Evolutionary conservation across 768 basidiomycete species (phyloP), one percentile per base, ranked within the genome.

Genomic region (Tylopilus sp.): DNA sequence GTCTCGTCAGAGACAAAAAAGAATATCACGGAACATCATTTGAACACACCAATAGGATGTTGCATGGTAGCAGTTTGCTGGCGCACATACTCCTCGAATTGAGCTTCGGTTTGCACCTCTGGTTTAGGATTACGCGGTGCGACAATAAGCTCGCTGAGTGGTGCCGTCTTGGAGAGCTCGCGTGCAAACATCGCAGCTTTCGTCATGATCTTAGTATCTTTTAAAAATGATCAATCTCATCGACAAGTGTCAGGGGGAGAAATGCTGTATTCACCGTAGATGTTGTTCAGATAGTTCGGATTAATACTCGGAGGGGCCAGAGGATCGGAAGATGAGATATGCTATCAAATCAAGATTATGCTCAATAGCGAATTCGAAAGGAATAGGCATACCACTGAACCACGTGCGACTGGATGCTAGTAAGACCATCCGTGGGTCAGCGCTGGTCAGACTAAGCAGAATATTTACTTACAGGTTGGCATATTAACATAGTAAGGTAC

Each of bases 41-140:
- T 8, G 8, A 14, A 21, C 48, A 8, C 17, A 62, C 60, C 60
- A 9, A 63, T 52, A n/a, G 60, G 56, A 36, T 61, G 56, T 11
- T 54, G 37, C 4, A 40, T 6, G 3, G 56, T 43, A 6, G 1
- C 1, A 30, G 59, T 33, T 4, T 8, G 4, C 7, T 26, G 22
- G 33, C 52, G 45, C 7, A 62, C 56, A 26, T 30, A 62, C 0
- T 24, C 37, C 28, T 61, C 60, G 11, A 61, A 60, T 24, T 61
- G 54, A 1, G 40, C 59, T 16, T 60, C 45, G 2, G 59, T 61
- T 43, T 57, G 43, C 19, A 61, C 56, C 16, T 63, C 61, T 38
- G 56, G 60, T 13, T 61, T 61, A 24, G 60, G 60, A 11, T 52
- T 60, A 14, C 60, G 62, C 7, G 60, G 60, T 13, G 34, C n/a